A percentile compares a stretch with the other conserved stretches of the same genome.
Conservation (phyloP, 1,284 basidiomycete species). For the Cutaneotrichosporon dermatis region DNA sequence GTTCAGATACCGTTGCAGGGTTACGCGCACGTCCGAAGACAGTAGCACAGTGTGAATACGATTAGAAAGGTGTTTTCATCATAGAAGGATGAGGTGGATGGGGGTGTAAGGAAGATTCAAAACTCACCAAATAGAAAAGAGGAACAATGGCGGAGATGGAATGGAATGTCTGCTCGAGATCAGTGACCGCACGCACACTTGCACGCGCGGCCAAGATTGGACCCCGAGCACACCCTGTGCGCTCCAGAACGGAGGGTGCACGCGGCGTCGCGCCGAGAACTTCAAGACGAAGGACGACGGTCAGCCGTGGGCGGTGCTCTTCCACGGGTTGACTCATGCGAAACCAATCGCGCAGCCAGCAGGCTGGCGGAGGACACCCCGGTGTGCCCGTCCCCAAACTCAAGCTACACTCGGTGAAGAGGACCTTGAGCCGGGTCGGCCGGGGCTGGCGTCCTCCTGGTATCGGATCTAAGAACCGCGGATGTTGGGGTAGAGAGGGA, state of each 20-base stretch:
- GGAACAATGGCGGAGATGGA: background rate
- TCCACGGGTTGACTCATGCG: conserved; percentile 51
- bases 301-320: conserved; percentile 24
- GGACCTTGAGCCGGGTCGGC: conserved; percentile 16
- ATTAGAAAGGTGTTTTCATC: conserved; percentile 48
- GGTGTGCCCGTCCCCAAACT: conserved; percentile 5
- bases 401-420: background rate
- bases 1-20: conserved; percentile 50
- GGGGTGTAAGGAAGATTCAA: background rate
- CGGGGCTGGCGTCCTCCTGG: conserved; percentile 36
- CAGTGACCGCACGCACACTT: conserved; percentile 1
- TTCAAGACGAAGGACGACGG: conserved; percentile 15
- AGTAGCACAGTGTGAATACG: conserved; percentile 50
- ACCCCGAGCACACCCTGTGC: conserved; percentile 13
- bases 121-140: too few species aligned
- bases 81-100: conserved; percentile 14
- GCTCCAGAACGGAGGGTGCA: conserved; percentile 8
- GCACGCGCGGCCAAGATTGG: background rate
- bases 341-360: conserved; percentile 47
- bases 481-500: conserved; percentile 17
- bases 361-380: conserved; percentile 44
- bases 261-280: background rate
- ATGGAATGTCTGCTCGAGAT: conserved; percentile 20
- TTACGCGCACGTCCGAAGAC: conserved; percentile 41
- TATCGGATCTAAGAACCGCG: conserved; percentile 51